These are phyloP conservation scores for Geum urbanum DNA, from an alignment of 306 rosid species.

Conservation along the genomic window DNA sequence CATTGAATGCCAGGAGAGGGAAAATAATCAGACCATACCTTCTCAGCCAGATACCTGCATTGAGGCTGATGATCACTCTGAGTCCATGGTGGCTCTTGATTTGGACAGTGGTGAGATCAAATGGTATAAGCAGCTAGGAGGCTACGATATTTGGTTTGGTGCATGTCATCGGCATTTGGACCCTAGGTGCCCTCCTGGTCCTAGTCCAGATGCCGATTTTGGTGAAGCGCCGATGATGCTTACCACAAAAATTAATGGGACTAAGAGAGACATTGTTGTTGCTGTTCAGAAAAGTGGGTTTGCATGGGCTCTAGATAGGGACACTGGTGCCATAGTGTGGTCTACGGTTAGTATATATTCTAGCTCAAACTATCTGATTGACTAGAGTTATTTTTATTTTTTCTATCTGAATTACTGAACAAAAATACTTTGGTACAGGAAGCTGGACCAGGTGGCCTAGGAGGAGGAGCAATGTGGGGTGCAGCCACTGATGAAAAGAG, in stretches of 20 bases:
- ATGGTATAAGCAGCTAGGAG: constrained; percentile 64
- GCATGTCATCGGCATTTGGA: constrained; percentile 41
- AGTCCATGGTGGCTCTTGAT: constrained; percentile 65
- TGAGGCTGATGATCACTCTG: constrained; percentile 52
- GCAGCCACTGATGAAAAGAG: constrained; percentile 54
- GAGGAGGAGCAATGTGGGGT: constrained; percentile 60
- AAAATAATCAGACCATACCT: constrained; percentile 42
- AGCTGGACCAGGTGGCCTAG: constrained; percentile 53
- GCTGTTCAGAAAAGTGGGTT: constrained; percentile 66
- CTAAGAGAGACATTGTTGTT: constrained; percentile 40
- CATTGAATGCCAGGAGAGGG: constrained; percentile 42
- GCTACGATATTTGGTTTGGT: constrained; percentile 60
- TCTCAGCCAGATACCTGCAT: constrained; percentile 39
- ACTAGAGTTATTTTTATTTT: neutral
- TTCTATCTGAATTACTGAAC: neutral
- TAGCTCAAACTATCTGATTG: neutral
- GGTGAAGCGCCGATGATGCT: constrained; percentile 62
- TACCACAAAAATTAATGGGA: constrained; percentile 25
- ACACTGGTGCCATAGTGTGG: constrained; percentile 44
- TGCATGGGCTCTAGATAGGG: constrained; percentile 61
- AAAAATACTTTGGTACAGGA: constrained; percentile 24
- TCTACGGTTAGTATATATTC: constrained; percentile 32
- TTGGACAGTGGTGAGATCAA: constrained; percentile 40
- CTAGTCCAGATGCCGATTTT: constrained; percentile 51
- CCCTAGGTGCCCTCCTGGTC: constrained; percentile 53